Evolutionary conservation across 179 eudicot species (phyloP).

Genomic region (Carnegiea gigantea): DNA sequence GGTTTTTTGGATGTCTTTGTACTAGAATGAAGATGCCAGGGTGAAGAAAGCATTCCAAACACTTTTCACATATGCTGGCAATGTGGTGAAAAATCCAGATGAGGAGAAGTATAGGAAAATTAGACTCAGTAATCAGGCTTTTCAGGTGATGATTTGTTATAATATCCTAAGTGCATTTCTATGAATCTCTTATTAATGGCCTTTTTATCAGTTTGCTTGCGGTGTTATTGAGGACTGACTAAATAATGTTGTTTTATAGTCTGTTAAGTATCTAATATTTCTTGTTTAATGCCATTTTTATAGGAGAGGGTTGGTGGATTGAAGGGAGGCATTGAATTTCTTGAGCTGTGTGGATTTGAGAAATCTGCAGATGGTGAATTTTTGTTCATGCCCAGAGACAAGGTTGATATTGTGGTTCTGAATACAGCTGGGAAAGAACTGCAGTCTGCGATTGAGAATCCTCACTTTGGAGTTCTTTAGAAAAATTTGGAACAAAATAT

Average conservation of each 20-base stretch:
- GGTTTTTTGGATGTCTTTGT: conserved; percentile 15
- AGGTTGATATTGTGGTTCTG: conserved; percentile 67
- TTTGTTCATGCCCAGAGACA: conserved; percentile 77
- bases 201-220: background rate
- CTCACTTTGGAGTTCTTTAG: conserved; percentile 77
- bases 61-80: conserved; percentile 74
- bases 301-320: conserved; percentile 94
- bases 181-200: background rate
- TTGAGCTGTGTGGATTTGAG: conserved; percentile 90
- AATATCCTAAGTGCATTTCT: background rate
- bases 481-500: background rate
- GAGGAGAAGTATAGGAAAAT: conserved; percentile 97
- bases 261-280: background rate
- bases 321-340: conserved; percentile 91
- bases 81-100: conserved; percentile 80
- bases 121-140: conserved; percentile 78
- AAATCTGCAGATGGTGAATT: conserved; percentile 86
- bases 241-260: background rate
- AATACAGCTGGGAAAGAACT: conserved; percentile 86
- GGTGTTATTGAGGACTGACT: background rate
- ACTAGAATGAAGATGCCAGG: conserved; percentile 86
- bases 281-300: background rate
- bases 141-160: conserved; percentile 56
- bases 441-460: conserved; percentile 87
- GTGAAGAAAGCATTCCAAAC: conserved; percentile 94